phyloP scores from a whole-genome alignment of 2,329 filamentous ascomycete species.

The Colletotrichum coccodes region DNA sequence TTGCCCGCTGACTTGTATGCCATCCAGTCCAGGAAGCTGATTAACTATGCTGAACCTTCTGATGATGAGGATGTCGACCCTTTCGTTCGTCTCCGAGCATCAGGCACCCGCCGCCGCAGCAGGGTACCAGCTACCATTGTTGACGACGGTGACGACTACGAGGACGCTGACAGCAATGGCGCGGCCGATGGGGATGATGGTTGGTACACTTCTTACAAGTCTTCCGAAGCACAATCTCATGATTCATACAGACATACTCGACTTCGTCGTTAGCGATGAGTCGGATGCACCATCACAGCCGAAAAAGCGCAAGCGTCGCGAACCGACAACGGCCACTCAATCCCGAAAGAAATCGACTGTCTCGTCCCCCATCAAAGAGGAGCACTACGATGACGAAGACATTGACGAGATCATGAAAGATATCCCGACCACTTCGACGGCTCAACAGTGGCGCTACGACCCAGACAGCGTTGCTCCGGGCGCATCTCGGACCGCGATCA shows the following conservation, averaged over 20 bases:
- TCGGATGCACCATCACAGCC: conserved; percentile 74
- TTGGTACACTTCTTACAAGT: conserved; percentile 49
- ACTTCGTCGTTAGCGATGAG: conserved; percentile 90
- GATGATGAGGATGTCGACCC: conserved; percentile 84
- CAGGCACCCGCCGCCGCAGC: conserved; percentile 50
- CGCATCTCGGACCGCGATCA: conserved; percentile 11
- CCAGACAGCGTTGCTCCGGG: conserved; percentile 55
- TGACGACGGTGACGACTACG: conserved; percentile 76
- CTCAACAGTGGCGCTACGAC: conserved; percentile 82
- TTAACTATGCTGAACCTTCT: conserved; percentile 89
- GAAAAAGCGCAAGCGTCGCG: conserved; percentile 80
- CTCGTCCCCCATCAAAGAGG: conserved; percentile 55
- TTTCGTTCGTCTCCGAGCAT: conserved; percentile 59
- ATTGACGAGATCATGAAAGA: conserved; percentile 67
- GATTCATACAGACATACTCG: conserved; percentile 71
- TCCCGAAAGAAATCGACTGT: conserved; percentile 72
- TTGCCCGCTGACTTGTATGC: background rate
- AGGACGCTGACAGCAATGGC: conserved; percentile 72
- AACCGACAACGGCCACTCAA: conserved; percentile 53
- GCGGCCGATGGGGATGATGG: conserved; percentile 72
- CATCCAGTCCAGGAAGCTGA: conserved; percentile 60
- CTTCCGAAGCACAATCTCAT: conserved; percentile 20
- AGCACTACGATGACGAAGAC: conserved; percentile 56
- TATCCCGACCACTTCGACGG: conserved; percentile 73
- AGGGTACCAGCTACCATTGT: conserved; percentile 69